phyloP scores from a whole-genome alignment of 495 filamentous ascomycete genomes.

The Collariella sp. region DNA sequence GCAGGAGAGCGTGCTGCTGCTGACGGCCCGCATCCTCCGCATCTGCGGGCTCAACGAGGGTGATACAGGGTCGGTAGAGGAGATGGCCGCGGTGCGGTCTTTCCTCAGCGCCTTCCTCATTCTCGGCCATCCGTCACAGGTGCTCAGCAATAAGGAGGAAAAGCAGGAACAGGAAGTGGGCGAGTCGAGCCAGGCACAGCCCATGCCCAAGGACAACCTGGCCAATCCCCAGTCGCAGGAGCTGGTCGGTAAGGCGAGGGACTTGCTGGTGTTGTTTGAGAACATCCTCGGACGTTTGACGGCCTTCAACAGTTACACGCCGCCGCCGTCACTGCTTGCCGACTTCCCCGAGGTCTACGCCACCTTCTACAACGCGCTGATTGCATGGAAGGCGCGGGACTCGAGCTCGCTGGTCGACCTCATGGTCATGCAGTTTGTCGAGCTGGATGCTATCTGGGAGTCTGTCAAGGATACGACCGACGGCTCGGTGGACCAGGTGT shows the following conservation, averaged over 20 bases:
- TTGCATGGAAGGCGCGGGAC: constrained; percentile 90
- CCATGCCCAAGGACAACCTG: constrained; percentile 43
- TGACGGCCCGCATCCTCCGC: constrained; percentile 63
- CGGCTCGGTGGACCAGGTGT: constrained; percentile 79
- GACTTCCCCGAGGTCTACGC: constrained; percentile 62
- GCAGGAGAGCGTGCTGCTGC: constrained; percentile 58
- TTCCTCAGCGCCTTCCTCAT: constrained; percentile 93
- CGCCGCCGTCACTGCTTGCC: constrained; percentile 52
- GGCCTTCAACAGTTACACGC: constrained; percentile 43
- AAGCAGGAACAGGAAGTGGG: constrained; percentile 65
- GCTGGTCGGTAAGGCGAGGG: constrained; percentile 77
- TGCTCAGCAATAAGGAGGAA: constrained; percentile 74
- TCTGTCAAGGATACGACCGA: constrained; percentile 86
- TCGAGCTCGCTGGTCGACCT: constrained; percentile 82
- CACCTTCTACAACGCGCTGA: constrained; percentile 83
- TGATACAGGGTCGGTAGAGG: constrained; percentile 56
- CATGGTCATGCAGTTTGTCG: constrained; percentile 93
- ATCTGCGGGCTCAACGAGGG: constrained; percentile 70
- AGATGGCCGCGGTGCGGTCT: constrained; percentile 73
- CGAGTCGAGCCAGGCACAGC: constrained; percentile 34
- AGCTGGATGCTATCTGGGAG: constrained; percentile 92
- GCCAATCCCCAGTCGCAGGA: constrained; percentile 59
- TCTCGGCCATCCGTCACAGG: constrained; percentile 82
- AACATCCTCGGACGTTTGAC: constrained; percentile 55
- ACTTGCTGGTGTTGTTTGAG: constrained; percentile 76